Evolutionary conservation across 495 filamentous ascomycete genomes (phyloP), one percentile per base, ranked within the genome.

Genomic region (Podospora fimiseda): DNA sequence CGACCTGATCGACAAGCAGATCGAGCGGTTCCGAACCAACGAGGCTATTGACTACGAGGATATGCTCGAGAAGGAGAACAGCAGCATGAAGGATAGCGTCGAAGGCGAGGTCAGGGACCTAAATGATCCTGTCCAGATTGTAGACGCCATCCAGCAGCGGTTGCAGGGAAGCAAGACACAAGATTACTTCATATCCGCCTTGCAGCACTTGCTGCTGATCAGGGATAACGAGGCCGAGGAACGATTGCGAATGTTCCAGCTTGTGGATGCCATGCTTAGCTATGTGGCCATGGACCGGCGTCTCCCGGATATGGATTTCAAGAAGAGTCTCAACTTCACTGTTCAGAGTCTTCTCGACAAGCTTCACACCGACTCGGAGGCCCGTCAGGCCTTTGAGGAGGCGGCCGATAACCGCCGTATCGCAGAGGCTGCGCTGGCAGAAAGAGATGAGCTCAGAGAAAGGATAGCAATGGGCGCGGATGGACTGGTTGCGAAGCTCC

Each of bases 1-100:
- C 70, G 94, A 98, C 57, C 80, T 94, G 52, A 95, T 98, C 57
- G 91, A 98, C 74, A 97, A 96, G 76, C 93, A 98, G 72, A 86
- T 97, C 55, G 91, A 97, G 66, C 83, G 85, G 38, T 98, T 93
- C 73, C 83, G 87, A 56, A 83, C 88, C 30, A 96, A 96, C 67
- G 93, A 96, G 64, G 90, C 89, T 30, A 94, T 96, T 62, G 93
- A 98, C 71, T 96, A 97, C 66, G 93, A 98, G 72, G 94, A 97
- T 65, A 82, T 96, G 58, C 80, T 96, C 30, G 94, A 98, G 67
- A 79, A 86, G 46, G 94, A 97, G 73, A 86, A 83, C 57, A 89
- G 82, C 60, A 93, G 88, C 64, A 87, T 92, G 67, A 89, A 89
- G 67, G 91, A 96, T 63, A 87, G 82, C 61, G 74, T 94, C 48